Conservation (phyloP, 2,329 filamentous ascomycete genomes). For the Penicillium polonicum region DNA sequence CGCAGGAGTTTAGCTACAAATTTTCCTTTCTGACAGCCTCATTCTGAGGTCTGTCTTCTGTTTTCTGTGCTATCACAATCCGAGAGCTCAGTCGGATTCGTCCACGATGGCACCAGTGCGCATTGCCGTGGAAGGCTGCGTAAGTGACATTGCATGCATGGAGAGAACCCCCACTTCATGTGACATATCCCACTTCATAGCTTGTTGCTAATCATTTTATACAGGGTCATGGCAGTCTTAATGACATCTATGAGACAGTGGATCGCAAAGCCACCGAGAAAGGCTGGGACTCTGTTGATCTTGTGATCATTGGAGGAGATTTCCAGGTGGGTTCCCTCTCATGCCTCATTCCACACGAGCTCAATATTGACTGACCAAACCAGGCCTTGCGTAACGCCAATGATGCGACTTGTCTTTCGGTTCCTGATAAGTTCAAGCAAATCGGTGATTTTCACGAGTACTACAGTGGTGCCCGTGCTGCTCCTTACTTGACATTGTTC, state of each 20-base stretch:
- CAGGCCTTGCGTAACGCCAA: constrained; percentile 82
- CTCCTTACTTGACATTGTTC: constrained; percentile 89
- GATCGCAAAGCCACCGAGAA: constrained; percentile 66
- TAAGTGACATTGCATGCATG: constrained; percentile 46
- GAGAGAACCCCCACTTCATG: neutral
- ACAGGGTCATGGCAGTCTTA: constrained; percentile 84
- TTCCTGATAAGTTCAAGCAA: constrained; percentile 80
- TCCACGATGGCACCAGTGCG: constrained; percentile 49
- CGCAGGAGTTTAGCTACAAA: neutral
- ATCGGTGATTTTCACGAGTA: constrained; percentile 94
- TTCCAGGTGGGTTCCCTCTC: constrained; percentile 65
- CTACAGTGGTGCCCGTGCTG: constrained; percentile 73
- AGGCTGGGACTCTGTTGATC: constrained; percentile 77
- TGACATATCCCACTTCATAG: neutral
- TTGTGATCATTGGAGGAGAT: constrained; percentile 93
- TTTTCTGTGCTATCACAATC: neutral
- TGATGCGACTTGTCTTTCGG: constrained; percentile 85
- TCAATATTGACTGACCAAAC: neutral
- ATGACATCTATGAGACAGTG: constrained; percentile 86
- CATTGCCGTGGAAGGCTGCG: constrained; percentile 83
- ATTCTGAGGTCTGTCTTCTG: neutral
- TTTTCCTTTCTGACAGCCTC: neutral
- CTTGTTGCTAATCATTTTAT: constrained; percentile 13
- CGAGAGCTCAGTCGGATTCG: neutral
- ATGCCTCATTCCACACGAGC: neutral